Conservation (phyloP, 768 basidiomycete genomes). For the Mrakia blollopis region DNA sequence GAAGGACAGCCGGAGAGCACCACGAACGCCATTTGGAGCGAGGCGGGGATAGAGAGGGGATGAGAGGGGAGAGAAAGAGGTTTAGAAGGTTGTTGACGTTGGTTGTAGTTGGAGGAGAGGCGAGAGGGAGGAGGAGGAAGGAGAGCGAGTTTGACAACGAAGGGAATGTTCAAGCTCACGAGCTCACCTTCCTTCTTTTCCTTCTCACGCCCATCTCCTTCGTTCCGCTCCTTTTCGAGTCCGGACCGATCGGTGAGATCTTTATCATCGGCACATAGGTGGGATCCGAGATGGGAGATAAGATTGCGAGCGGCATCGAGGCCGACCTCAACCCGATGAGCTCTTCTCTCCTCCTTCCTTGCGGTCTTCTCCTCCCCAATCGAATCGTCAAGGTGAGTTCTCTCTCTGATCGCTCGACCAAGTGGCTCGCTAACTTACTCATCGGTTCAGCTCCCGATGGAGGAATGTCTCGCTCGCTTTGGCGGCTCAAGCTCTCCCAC, state of each 20-base stretch:
- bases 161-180: neutral
- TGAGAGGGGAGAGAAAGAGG: neutral
- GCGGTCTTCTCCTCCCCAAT: constrained; percentile 44
- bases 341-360: neutral
- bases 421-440: too few relatives aligned
- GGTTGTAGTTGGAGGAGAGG: neutral
- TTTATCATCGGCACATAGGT: too few relatives aligned
- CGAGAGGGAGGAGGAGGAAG: neutral
- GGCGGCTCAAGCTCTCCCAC: constrained; percentile 73
- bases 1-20: constrained; percentile 83
- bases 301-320: neutral
- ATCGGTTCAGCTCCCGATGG: constrained; percentile 68
- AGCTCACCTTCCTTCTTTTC: neutral
- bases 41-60: neutral
- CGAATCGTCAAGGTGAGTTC: constrained; percentile 51
- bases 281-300: neutral
- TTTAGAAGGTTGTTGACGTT: neutral
- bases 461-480: constrained; percentile 69
- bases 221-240: neutral
- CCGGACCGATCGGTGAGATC: too few relatives aligned
- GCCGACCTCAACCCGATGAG: neutral
- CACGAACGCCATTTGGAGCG: constrained; percentile 70
- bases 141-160: neutral
- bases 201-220: neutral
- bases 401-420: neutral